phyloP scores from a whole-genome alignment of 2,329 filamentous ascomycete species.

The Arthroderma sp. region DNA sequence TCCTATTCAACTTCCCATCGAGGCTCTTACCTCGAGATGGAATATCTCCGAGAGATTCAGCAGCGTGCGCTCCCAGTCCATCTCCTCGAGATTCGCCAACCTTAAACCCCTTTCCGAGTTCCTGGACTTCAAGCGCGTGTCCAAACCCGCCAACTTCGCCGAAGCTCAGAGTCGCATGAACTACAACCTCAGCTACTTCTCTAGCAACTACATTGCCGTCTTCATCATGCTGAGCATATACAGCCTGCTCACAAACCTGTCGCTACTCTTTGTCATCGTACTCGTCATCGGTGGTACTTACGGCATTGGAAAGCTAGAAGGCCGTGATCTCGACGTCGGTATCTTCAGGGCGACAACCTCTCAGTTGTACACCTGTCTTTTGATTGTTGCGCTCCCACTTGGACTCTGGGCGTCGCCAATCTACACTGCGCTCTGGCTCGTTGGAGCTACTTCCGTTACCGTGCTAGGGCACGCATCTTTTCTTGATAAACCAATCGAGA shows the following conservation, averaged over 20 bases:
- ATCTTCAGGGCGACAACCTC: constrained; percentile 71
- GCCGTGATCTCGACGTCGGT: constrained; percentile 76
- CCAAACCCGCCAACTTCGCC: constrained; percentile 81
- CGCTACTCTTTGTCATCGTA: constrained; percentile 83
- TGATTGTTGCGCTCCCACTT: constrained; percentile 71
- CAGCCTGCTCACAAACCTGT: constrained; percentile 74
- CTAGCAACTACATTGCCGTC: constrained; percentile 91
- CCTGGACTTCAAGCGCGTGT: constrained; percentile 86
- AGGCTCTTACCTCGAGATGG: constrained; percentile 79
- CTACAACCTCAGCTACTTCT: constrained; percentile 95
- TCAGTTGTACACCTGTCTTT: constrained; percentile 82
- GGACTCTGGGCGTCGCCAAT: constrained; percentile 77
- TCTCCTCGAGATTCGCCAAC: constrained; percentile 79
- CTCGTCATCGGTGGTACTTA: constrained; percentile 78
- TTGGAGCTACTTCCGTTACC: constrained; percentile 85
- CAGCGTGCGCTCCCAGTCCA: constrained; percentile 62
- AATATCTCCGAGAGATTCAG: constrained; percentile 77
- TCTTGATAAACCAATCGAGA: constrained; percentile 98
- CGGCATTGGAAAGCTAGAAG: constrained; percentile 79
- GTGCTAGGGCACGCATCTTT: constrained; percentile 90
- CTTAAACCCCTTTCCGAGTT: constrained; percentile 85
- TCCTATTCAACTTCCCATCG: constrained; percentile 83
- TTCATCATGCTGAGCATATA: constrained; percentile 96
- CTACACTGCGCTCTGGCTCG: constrained; percentile 79
- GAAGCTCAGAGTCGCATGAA: constrained; percentile 87